Evolutionary conservation across 2,329 filamentous ascomycete species (phyloP).

Genomic region (Trichophyton rubrum): DNA sequence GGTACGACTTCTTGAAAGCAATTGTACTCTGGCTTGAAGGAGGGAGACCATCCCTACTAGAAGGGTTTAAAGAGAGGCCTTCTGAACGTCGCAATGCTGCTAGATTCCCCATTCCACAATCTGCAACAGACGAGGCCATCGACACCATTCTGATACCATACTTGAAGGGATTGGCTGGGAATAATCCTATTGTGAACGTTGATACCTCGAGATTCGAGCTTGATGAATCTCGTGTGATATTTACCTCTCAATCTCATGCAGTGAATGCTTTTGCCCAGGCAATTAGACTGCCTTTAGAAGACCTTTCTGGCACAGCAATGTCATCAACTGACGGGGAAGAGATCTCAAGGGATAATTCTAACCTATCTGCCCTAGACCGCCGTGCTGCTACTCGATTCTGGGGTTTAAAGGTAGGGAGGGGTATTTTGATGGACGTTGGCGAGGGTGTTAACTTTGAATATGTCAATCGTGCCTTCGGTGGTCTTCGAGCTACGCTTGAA

Average conservation of each 20-base stretch:
- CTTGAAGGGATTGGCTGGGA: conserved; percentile 41
- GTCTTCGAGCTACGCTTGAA: conserved; percentile 37
- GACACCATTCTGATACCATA: conserved; percentile 48
- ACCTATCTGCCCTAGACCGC: conserved; percentile 24
- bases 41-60: conserved; percentile 42
- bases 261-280: conserved; percentile 45
- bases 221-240: conserved; percentile 42
- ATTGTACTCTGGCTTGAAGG: conserved; percentile 52
- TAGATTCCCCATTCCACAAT: conserved; percentile 42
- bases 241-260: conserved; percentile 41
- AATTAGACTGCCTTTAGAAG: conserved; percentile 41
- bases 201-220: conserved; percentile 47
- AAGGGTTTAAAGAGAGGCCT: conserved; percentile 42
- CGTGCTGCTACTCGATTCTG: conserved; percentile 38
- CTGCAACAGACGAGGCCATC: conserved; percentile 41
- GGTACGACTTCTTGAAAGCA: conserved; percentile 53
- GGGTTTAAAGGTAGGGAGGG: conserved; percentile 47
- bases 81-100: conserved; percentile 28
- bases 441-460: conserved; percentile 44
- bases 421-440: conserved; percentile 45
- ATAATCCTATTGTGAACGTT: conserved; percentile 41
- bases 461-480: conserved; percentile 51
- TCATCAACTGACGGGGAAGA: conserved; percentile 7
- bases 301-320: conserved; percentile 32
- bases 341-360: conserved; percentile 11